A percentile compares a stretch with the other conserved stretches of the same genome.
Evolutionary conservation across 495 filamentous ascomycete species (phyloP).

Genomic region (Pyronema domesticum): DNA sequence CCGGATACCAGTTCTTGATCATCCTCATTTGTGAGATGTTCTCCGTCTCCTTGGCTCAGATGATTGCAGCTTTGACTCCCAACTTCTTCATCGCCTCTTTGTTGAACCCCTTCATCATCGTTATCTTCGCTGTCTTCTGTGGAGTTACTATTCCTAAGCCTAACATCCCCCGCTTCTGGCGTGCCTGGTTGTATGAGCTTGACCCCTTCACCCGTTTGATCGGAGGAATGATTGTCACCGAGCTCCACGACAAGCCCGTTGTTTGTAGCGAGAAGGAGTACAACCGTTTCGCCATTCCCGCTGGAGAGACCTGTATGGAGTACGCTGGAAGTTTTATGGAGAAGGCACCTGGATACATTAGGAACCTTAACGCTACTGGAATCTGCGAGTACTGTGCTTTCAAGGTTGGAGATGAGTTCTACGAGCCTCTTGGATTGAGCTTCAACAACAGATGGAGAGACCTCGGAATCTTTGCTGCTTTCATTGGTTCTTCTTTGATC

Average conservation of each 20-base stretch:
- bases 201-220: conserved; percentile 75
- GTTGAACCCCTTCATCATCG: conserved; percentile 60
- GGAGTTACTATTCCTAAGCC: conserved; percentile 62
- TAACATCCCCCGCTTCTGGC: conserved; percentile 62
- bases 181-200: conserved; percentile 52
- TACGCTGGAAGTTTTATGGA: conserved; percentile 48
- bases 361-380: conserved; percentile 35
- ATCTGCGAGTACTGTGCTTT: conserved; percentile 63
- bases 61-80: conserved; percentile 50
- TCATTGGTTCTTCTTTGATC: conserved; percentile 56
- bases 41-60: conserved; percentile 40
- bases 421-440: conserved; percentile 40
- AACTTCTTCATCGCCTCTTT: conserved; percentile 52
- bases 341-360: conserved; percentile 50
- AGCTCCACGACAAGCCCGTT: conserved; percentile 47
- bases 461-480: conserved; percentile 55
- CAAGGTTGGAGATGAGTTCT: conserved; percentile 62
- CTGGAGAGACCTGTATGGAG: conserved; percentile 44
- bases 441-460: conserved; percentile 62
- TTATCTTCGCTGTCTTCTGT: conserved; percentile 68
- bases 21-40: conserved; percentile 61
- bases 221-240: conserved; percentile 57
- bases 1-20: conserved; percentile 72
- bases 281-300: conserved; percentile 43
- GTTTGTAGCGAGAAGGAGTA: conserved; percentile 38